phyloP scores from a whole-genome alignment of 208 protist species.

The Trypanosoma melophagium region DNA sequence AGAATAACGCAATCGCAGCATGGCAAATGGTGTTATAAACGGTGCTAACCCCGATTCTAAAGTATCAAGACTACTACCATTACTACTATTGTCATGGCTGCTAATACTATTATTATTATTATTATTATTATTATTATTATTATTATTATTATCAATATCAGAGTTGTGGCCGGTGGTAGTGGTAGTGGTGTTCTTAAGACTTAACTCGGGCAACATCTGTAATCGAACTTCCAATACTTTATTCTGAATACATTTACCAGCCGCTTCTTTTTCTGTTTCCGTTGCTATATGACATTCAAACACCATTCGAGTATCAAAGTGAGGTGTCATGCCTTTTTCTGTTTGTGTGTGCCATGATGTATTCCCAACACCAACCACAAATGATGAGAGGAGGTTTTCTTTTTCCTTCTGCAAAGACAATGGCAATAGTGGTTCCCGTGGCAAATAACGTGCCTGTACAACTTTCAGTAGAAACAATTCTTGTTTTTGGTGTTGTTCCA shows the following conservation, averaged over 20 bases:
- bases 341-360: conserved; percentile 17
- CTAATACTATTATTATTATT: no score
- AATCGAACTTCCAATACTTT: conserved; percentile 10
- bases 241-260: neutral
- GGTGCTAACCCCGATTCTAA: neutral
- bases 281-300: conserved; percentile 2
- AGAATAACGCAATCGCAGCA: conserved; percentile 9
- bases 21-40: neutral
- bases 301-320: conserved; percentile 20
- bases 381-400: conserved; percentile 8
- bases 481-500: neutral
- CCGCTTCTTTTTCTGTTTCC: neutral
- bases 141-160: no score
- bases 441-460: neutral
- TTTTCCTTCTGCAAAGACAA: neutral
- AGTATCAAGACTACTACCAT: no score
- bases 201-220: conserved; percentile 14
- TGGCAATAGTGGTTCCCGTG: neutral
- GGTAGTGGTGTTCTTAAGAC: neutral
- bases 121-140: no score
- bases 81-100: no score
- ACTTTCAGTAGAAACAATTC: neutral
- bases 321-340: conserved; percentile 11
- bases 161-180: neutral
- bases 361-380: conserved; percentile 22